Base-by-base conservation (phyloP, 768 basidiomycete species). In the Podaxis sp. region DNA sequence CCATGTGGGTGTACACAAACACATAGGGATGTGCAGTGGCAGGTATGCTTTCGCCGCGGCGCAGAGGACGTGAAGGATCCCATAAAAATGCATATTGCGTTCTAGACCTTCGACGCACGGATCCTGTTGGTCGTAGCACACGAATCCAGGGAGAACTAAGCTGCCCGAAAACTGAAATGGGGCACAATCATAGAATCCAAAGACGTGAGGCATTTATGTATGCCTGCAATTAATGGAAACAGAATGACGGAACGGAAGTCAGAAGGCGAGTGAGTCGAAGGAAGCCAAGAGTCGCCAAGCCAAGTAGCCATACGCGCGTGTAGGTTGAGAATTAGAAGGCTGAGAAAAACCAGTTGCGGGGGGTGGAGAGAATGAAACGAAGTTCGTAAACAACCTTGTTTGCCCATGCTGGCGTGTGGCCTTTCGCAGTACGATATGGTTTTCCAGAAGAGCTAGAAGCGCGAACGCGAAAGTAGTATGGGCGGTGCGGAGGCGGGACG, bases 331-430 rank as follows among this genome's bases (percentile, higher is more conserved):
- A 20, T 46, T 46, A 20, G 15, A 44, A 44, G 12, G 44, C 2
- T 7, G 8, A 30, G 26, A 48, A 28, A 60, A 28, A 22, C 13
- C 30, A 55, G 64, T 24, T 44, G 58, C 58, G 58, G 55, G 64
- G 63, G 49, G 40, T n/a, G 56, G 65, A 41, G 33, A 24, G 26
- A n/a, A 33, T 66, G 66, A 75, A 65, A 67, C 15, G 50, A 13
- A 51, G 50, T 46, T 62, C 61, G 54, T 56, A 62, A 30, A 56
- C 33, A 62, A 93, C 93, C 74, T 91, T 85, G 63, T 83, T 76
- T 13, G 85, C 84, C 97, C 96, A 99, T 4, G 88, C 84, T 5
- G 96, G 95, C 1, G 82, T 77, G 73, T 98, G 95, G 4, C 95
- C 95, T 70, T 90, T 95, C n/a, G 91, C 87, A 11, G 94, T 95